Conservation (phyloP, 208 protist species). For the Porcisia deanei region DNA sequence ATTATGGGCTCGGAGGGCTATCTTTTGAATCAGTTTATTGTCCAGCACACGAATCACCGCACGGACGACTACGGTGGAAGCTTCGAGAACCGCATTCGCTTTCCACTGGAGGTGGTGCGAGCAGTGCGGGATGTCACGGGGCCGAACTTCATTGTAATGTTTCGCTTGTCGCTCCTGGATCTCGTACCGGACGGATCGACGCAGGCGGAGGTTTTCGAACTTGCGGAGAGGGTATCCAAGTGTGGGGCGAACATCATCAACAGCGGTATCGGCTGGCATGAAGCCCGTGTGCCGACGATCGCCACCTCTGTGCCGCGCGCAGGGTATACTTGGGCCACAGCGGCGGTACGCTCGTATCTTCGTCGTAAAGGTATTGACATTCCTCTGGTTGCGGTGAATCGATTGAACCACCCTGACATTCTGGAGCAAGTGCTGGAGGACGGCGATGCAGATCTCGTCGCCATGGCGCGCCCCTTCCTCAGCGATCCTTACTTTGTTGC, state of each 20-base stretch:
- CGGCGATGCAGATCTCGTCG: slow-evolving; percentile 90
- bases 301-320: slow-evolving; percentile 90
- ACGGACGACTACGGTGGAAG: slow-evolving; percentile 78
- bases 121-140: slow-evolving; percentile 45
- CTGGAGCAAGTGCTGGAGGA: slow-evolving; percentile 77
- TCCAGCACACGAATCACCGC: slow-evolving; percentile 84
- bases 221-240: slow-evolving; percentile 74
- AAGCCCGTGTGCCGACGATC: slow-evolving; percentile 93
- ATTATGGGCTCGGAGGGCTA: slow-evolving; percentile 93
- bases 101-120: slow-evolving; percentile 87
- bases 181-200: slow-evolving; percentile 84
- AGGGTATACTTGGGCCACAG: slow-evolving; percentile 79
- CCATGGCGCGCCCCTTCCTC: slow-evolving; percentile 91
- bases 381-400: slow-evolving; percentile 92
- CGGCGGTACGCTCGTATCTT: slow-evolving; percentile 56
- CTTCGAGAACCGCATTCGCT: slow-evolving; percentile 84
- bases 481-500: slow-evolving; percentile 90
- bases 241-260: slow-evolving; percentile 90
- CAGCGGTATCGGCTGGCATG: slow-evolving; percentile 96
- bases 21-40: slow-evolving; percentile 94
- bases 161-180: slow-evolving; percentile 93
- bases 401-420: slow-evolving; percentile 89
- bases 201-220: slow-evolving; percentile 77
- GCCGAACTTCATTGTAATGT: slow-evolving; percentile 89
- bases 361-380: slow-evolving; percentile 41